Base-by-base conservation (phyloP, 106 monocot species). In the Gastrodia elata region DNA sequence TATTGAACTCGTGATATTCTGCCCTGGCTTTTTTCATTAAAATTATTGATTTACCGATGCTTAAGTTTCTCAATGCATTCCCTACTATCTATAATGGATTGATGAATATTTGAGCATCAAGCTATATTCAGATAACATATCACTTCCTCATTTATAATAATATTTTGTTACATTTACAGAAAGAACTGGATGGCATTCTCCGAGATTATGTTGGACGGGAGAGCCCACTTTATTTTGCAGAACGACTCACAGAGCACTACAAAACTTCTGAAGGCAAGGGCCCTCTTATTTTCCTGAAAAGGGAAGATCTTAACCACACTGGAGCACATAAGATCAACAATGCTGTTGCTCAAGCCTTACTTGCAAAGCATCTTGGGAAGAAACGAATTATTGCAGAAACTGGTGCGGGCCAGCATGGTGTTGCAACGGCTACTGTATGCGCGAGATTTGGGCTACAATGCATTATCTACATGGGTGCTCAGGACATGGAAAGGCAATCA, bases 321-420 rank as follows among this genome's bases (percentile, higher is more conserved):
- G 90, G 86, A 8, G 86, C 90, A 18, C 90, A 90, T 68, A 90
- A 86, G 68, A 90, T 86, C 36, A 90, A 90, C 82, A 86, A 90
- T 71, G 86, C 82, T 1, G 35, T 90, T 48, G 90, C 77, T 55
- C 86, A 90, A 74, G 90, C 86, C 24, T 64, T 90, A 58, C 81
- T 86, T 52, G 86, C 90, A 43, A 84, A 84, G 56, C 80, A 65
- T 26, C 48, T 90, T 1, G 84, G 84, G 9, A 90, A 84, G 77
- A 82, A 86, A 69, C 82, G 84, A 52, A 87, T 90, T 39, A 87
- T 90, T 70, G 90, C 90, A 39, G 90, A 90, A 71, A 90, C 90
- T 40, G 90, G 90, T 80, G 90, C 90, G 67, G 90, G 90, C 38
- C 90, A 90, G 76, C 90, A 90, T 81, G 90, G 90, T 70, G 90